phyloP scores from a whole-genome alignment of 257 asterid genomes.

The Petunia axillaris region DNA sequence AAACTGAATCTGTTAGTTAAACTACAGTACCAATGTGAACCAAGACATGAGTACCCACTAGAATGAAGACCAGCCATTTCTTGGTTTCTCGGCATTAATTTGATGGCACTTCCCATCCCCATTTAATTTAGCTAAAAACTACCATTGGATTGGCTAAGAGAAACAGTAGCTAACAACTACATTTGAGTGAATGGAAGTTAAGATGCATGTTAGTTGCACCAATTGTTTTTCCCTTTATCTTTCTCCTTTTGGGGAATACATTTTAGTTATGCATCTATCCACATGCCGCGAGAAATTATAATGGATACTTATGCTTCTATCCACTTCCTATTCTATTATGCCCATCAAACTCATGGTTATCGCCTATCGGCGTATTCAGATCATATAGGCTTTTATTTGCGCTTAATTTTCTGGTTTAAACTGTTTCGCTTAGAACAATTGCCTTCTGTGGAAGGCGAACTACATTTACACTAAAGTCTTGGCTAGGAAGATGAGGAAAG shows the following conservation, averaged over 20 bases:
- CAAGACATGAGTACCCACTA: not conserved
- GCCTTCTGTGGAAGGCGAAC: not conserved
- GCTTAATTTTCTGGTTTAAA: not conserved
- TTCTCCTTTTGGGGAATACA: conserved; percentile 16
- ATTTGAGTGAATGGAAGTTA: conserved; percentile 2
- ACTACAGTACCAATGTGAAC: not conserved
- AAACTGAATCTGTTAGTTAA: not conserved
- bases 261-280: not conserved
- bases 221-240: not conserved
- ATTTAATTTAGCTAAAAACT: conserved; percentile 8
- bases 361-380: not conserved
- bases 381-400: conserved; percentile 8
- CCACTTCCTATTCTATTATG: not conserved
- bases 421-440: conserved; percentile 5
- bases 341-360: not conserved
- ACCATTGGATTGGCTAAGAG: not conserved
- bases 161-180: conserved; percentile 6
- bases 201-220: not conserved
- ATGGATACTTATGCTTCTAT: not conserved
- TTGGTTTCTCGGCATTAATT: conserved; percentile 6
- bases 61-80: not conserved
- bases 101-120: conserved; percentile 8
- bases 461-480: not conserved
- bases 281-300: not conserved
- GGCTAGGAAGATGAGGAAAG: not conserved